Percentiles rank a stretch among this genome's conserved stretches.
phyloP scores from a whole-genome alignment of 2,329 filamentous ascomycete species.

The Capronia coronata region DNA sequence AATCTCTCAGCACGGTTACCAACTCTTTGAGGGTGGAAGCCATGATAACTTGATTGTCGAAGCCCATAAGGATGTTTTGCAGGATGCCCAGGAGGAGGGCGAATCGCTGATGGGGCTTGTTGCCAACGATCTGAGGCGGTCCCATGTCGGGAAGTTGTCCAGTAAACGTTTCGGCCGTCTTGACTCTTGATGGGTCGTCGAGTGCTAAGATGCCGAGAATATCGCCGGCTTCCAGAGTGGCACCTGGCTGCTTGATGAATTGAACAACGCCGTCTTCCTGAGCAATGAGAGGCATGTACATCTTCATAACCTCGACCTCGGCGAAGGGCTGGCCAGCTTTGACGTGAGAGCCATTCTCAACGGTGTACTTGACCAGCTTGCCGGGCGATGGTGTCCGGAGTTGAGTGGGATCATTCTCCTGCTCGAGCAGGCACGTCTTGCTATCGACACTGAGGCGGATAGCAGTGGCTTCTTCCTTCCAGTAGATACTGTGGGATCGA shows the following conservation, averaged over 20 bases:
- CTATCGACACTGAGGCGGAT: constrained; percentile 93
- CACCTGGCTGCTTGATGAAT: constrained; percentile 97
- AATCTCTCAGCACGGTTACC: constrained; percentile 80
- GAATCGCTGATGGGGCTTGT: constrained; percentile 86
- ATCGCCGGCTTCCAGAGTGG: constrained; percentile 95
- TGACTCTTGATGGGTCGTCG: constrained; percentile 91
- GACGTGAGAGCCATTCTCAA: constrained; percentile 92
- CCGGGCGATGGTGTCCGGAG: constrained; percentile 89
- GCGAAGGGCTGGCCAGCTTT: constrained; percentile 87
- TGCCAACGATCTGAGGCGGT: constrained; percentile 77
- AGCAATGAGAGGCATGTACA: constrained; percentile 98
- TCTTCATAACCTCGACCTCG: constrained; percentile 99
- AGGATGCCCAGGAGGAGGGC: constrained; percentile 69
- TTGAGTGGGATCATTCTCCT: constrained; percentile 98
- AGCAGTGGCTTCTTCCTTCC: constrained; percentile 97
- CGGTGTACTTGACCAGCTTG: constrained; percentile 95
- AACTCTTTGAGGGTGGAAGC: constrained; percentile 75
- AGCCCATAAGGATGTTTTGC: constrained; percentile 81
- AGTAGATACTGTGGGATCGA: constrained; percentile 96
- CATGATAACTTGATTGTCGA: constrained; percentile 98
- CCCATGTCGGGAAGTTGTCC: constrained; percentile 84
- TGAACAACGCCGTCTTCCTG: constrained; percentile 95
- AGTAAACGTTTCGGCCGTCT: constrained; percentile 90
- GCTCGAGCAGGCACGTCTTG: constrained; percentile 96
- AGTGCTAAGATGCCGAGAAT: constrained; percentile 95